Evolutionary conservation across 192 early-diverging fungal species (phyloP).

Genomic region (Coemansia sp.): DNA sequence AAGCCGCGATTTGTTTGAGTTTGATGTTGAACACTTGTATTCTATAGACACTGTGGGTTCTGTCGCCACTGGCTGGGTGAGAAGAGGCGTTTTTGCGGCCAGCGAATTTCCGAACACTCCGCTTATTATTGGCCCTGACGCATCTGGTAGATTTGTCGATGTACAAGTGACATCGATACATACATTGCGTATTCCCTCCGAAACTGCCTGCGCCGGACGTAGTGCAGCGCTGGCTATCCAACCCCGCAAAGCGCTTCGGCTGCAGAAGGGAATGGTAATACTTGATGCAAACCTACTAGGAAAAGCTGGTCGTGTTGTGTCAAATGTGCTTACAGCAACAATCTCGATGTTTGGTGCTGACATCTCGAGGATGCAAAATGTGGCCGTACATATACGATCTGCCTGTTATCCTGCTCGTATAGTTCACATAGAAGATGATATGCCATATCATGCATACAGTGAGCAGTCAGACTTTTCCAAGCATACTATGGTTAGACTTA

Average conservation of each 20-base stretch:
- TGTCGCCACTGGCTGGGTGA: slow-evolving; percentile 65
- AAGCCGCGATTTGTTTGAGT: slow-evolving; percentile 57
- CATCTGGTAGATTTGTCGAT: slow-evolving; percentile 63
- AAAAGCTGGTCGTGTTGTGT: slow-evolving; percentile 10
- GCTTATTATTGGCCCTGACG: slow-evolving; percentile 66
- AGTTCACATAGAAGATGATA: slow-evolving; percentile 16
- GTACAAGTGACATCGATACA: slow-evolving; percentile 77
- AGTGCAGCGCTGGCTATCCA: slow-evolving; percentile 74
- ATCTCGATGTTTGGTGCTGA: slow-evolving; percentile 27
- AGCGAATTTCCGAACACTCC: slow-evolving; percentile 7
- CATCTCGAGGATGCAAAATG: slow-evolving; percentile 15
- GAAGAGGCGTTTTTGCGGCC: slow-evolving; percentile 47
- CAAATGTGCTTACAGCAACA: slow-evolving; percentile 29
- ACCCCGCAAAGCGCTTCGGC: slow-evolving; percentile 16
- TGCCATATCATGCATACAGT: neutral
- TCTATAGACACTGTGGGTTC: slow-evolving; percentile 59
- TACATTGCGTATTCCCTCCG: slow-evolving; percentile 73
- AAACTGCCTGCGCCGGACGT: slow-evolving; percentile 66
- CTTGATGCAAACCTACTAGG: slow-evolving; percentile 31
- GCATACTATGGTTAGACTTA: slow-evolving; percentile 20
- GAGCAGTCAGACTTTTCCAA: neutral
- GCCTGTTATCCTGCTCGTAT: slow-evolving; percentile 39
- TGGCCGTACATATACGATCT: slow-evolving; percentile 43
- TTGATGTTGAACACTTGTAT: slow-evolving; percentile 83
- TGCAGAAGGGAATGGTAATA: slow-evolving; percentile 61